Conservation (phyloP, 805 yeast species). For the Clavispora fructus region DNA sequence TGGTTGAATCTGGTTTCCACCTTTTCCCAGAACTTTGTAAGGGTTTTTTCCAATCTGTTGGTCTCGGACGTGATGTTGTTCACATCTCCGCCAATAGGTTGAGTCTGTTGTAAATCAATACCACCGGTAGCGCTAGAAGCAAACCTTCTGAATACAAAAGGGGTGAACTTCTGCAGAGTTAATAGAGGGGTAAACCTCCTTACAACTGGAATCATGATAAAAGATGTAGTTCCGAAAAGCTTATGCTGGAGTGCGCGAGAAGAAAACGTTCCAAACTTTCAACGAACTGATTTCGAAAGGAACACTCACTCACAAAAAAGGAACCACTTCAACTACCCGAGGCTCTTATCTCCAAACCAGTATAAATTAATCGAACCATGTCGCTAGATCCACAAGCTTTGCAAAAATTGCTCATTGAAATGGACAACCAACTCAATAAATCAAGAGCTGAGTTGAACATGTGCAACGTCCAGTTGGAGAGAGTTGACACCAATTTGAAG, state of each 20-base stretch:
- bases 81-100: constrained; percentile 36
- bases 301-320: not conserved
- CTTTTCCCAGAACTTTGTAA: constrained; percentile 76
- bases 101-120: not conserved
- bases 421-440: constrained; percentile 59
- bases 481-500: constrained; percentile 45
- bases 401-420: constrained; percentile 55
- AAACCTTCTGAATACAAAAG: not conserved
- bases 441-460: constrained; percentile 55
- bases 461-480: constrained; percentile 48
- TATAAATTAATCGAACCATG: constrained; percentile 18
- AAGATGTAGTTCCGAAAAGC: not conserved
- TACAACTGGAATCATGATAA: not conserved
- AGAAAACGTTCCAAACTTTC: not conserved
- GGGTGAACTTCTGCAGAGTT: not conserved
- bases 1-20: constrained; percentile 41
- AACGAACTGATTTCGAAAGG: not conserved
- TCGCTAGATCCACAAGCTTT: constrained; percentile 43
- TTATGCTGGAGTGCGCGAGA: not conserved
- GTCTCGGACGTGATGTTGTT: constrained; percentile 55
- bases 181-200: not conserved
- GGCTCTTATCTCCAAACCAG: not conserved
- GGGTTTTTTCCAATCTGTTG: constrained; percentile 62
- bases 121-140: not conserved
- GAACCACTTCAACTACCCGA: not conserved